Evolutionary conservation across 129 eudicot genomes (phyloP), one percentile per base, ranked within the genome.

Genomic region (Arctium minus): DNA sequence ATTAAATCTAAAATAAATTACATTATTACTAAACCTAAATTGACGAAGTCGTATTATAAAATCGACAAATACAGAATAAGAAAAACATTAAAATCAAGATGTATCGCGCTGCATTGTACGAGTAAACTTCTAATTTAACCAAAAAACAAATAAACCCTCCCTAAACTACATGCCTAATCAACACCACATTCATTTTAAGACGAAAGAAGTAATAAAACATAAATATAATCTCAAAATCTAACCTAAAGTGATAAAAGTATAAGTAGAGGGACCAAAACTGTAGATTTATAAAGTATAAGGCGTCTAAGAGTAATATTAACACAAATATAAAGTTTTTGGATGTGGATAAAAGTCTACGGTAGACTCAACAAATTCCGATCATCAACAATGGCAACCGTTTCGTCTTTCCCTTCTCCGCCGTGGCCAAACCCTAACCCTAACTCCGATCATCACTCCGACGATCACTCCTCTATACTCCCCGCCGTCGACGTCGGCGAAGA

Each of bases 321-420:
- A 3, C 31, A 42, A 32, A 33, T 46, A 82, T 75, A 75, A 82
- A 62, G 38, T 22, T 81, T 33, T 42, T 35, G 74, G 74, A 81
- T 82, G 29, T 83, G 73, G 78, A 71, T 83, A 50, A 83, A 22
- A 83, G 50, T 81, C 80, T 60, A 44, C 70, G 17, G 13, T 17
- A 78, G 36, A 39, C 18, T 31, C 35, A 36, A 56, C 74, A 36
- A 46, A 12, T 17, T 64, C 82, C 75, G 60, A 18, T 79, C 84
- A 62, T 17, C 68, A 64, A 38, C 84, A 60, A 92, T 93, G 97
- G 87, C 97, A 48, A 88, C 97, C 30, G 83, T 89, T 73, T 90
- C 94, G 0, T 65, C 90, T 17, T 69, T 76, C 74, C 80, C 97
- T 8, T 81, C 92, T 30, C 73, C 94, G 8, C 76, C 90, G 8